phyloP scores from a whole-genome alignment of 768 basidiomycete species.

The Amylocystis lapponica region DNA sequence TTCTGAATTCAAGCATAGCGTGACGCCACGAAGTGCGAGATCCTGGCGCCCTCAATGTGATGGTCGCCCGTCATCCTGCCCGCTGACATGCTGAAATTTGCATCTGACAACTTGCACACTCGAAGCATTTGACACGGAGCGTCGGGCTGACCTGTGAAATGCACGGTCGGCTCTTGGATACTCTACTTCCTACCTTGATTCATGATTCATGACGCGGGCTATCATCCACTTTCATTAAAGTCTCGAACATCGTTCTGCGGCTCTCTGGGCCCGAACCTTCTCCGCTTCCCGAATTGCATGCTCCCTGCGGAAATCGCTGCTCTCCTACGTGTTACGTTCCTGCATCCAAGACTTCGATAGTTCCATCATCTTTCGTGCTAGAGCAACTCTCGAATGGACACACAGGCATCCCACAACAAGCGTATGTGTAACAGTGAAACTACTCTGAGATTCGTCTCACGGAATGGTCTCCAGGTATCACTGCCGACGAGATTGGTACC shows the following conservation, averaged over 20 bases:
- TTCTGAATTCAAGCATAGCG: too few species aligned
- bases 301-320: not conserved
- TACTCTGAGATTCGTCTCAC: not conserved
- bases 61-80: too few species aligned
- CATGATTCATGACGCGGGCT: too few species aligned
- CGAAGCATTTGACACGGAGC: too few species aligned
- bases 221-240: slow-evolving; percentile 7
- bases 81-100: too few species aligned
- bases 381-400: not conserved
- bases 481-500: slow-evolving; percentile 18
- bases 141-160: too few species aligned
- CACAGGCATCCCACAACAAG: not conserved
- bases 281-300: not conserved
- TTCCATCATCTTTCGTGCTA: not conserved
- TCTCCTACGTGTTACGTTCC: not conserved
- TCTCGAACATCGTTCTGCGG: slow-evolving; percentile 8
- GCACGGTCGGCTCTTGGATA: too few species aligned
- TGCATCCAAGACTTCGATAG: not conserved
- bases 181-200: too few species aligned
- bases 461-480: slow-evolving; percentile 14
- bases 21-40: too few species aligned
- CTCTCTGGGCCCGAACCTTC: not conserved
- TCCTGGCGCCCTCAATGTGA: too few species aligned
- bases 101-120: too few species aligned
- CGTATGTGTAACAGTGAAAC: not conserved